phyloP scores from a whole-genome alignment of 177 flowering plant genomes.

The Vitis hybrid region DNA sequence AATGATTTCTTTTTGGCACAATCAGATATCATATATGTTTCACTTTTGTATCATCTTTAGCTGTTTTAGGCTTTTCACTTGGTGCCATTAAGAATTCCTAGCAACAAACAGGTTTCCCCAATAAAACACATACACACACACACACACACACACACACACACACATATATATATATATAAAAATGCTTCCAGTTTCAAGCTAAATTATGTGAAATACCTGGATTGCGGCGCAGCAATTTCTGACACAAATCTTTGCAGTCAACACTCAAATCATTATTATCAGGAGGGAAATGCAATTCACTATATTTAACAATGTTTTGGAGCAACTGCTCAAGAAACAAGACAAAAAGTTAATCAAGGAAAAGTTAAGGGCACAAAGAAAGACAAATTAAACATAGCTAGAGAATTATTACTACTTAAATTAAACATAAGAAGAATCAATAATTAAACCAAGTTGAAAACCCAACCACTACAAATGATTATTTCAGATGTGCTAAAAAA shows the following conservation, averaged over 20 bases:
- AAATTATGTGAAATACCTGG: conserved; percentile 58
- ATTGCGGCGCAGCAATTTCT: conserved; percentile 82
- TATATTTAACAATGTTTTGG: conserved; percentile 84
- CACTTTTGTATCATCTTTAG: neutral
- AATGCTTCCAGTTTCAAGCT: neutral
- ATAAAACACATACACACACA: too few relatives aligned
- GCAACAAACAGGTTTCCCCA: too few relatives aligned
- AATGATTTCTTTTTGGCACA: neutral
- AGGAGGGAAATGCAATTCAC: conserved; percentile 74
- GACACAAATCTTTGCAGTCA: conserved; percentile 85
- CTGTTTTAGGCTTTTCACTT: neutral
- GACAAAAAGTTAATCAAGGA: neutral
- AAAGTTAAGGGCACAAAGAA: neutral
- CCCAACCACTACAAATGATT: neutral
- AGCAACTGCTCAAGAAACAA: conserved; percentile 61
- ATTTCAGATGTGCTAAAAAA: neutral
- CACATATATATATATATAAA: too few relatives aligned
- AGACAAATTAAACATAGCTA: neutral
- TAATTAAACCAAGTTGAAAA: neutral
- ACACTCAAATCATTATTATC: conserved; percentile 54
- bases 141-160: too few relatives aligned
- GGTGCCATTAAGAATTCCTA: neutral
- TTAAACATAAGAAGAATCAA: neutral
- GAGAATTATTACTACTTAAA: neutral
- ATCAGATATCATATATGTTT: neutral